Conservation (phyloP, 805 yeast species). For the Zygosaccharomyces bisporus region DNA sequence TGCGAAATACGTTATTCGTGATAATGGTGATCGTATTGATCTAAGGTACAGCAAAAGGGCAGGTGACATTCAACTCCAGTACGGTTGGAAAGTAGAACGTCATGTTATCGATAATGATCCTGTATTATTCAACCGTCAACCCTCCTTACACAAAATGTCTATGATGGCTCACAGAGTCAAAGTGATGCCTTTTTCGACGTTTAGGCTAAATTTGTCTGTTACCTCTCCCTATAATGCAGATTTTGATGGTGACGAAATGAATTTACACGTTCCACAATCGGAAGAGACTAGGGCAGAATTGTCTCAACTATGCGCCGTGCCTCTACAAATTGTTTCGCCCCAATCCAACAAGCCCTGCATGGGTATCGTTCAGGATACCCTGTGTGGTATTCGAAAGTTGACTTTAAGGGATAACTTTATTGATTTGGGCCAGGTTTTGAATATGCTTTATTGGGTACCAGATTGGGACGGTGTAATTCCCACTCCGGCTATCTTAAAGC, state of each 20-base stretch:
- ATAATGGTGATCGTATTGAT: constrained; percentile 98
- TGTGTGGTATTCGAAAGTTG: constrained; percentile 95
- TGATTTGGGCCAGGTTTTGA: constrained; percentile 92
- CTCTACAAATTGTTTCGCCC: constrained; percentile 95
- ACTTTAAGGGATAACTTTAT: constrained; percentile 85
- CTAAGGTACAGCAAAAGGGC: constrained; percentile 95
- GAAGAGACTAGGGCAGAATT: constrained; percentile 97
- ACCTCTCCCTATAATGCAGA: constrained; percentile 99
- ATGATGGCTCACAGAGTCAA: constrained; percentile 99
- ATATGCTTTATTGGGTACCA: constrained; percentile 96
- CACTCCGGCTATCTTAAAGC: constrained; percentile 88
- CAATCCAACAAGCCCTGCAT: constrained; percentile 98
- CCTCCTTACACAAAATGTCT: constrained; percentile 98
- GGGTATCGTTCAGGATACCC: constrained; percentile 99
- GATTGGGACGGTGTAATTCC: constrained; percentile 99
- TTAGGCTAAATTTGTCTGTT: constrained; percentile 92
- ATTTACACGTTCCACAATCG: constrained; percentile 97
- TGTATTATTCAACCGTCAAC: constrained; percentile 97
- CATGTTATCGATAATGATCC: constrained; percentile 98
- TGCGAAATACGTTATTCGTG: constrained; percentile 97
- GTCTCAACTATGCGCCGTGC: constrained; percentile 93
- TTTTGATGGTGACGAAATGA: constrained; percentile 99
- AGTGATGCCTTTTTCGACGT: constrained; percentile 98
- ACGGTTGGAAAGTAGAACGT: constrained; percentile 99
- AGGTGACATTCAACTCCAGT: constrained; percentile 95